Conservation (phyloP, 2,329 filamentous ascomycete genomes). For the Pyrenochaeta sp. region DNA sequence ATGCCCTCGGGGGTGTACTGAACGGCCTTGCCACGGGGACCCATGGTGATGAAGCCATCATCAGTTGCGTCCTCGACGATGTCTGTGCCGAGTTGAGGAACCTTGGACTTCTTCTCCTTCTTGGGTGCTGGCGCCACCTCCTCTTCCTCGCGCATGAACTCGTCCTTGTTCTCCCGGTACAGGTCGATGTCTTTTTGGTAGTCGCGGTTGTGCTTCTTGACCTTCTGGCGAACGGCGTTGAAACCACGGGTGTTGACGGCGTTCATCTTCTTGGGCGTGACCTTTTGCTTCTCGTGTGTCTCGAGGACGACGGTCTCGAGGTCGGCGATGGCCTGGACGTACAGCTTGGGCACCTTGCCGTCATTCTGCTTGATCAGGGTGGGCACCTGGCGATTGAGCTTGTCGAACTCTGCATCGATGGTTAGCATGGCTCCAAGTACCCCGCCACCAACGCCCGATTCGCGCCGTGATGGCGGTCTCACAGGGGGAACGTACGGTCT, state of each 20-base stretch:
- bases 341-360: constrained; percentile 84
- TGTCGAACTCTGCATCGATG: constrained; percentile 78
- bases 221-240: constrained; percentile 96
- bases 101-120: constrained; percentile 56
- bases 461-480: neutral
- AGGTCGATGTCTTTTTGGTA: constrained; percentile 86
- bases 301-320: constrained; percentile 95
- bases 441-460: constrained; percentile 4
- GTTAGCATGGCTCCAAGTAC: constrained; percentile 27
- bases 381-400: constrained; percentile 83
- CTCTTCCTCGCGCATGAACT: constrained; percentile 84
- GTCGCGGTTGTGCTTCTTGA: constrained; percentile 99
- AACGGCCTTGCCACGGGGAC: constrained; percentile 85
- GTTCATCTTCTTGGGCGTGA: constrained; percentile 98
- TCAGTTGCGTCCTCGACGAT: constrained; percentile 68
- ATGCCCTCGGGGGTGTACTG: constrained; percentile 97
- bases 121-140: constrained; percentile 72
- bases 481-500: constrained; percentile 70
- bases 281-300: constrained; percentile 93
- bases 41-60: constrained; percentile 88
- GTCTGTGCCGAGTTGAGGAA: constrained; percentile 59
- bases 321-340: constrained; percentile 91
- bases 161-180: constrained; percentile 85
- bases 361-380: constrained; percentile 63
- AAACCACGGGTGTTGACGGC: constrained; percentile 91